Conservation (phyloP, 345 rosid species). For the Xanthoceras sorbifolium region DNA sequence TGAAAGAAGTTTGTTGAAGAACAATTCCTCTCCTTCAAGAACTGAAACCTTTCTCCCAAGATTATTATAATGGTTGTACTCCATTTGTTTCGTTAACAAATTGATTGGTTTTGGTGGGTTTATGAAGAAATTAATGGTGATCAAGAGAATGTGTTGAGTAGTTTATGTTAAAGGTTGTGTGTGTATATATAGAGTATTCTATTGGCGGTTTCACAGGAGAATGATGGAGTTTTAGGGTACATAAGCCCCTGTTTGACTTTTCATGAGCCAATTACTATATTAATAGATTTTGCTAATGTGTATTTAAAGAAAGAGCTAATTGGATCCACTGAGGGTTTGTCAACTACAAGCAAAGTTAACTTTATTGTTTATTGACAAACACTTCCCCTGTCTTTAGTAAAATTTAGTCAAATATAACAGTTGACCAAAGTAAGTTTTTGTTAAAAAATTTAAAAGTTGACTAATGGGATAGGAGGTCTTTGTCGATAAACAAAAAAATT, state of each 20-base stretch:
- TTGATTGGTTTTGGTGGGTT: not conserved
- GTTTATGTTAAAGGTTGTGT: slow-evolving; percentile 1
- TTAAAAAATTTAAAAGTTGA: no score
- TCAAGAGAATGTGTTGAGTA: not conserved
- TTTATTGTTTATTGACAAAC: no score
- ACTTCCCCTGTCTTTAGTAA: no score
- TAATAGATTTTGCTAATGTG: not conserved
- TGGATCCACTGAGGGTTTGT: no score
- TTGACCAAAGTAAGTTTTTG: no score
- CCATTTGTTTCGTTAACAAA: slow-evolving; percentile 30
- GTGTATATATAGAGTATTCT: not conserved
- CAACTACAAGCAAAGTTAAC: no score
- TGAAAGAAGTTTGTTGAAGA: slow-evolving; percentile 41
- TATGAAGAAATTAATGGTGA: slow-evolving; percentile 1
- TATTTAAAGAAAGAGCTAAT: not conserved
- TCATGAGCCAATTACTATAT: slow-evolving; percentile 15
- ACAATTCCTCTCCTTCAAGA: slow-evolving; percentile 38
- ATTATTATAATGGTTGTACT: slow-evolving; percentile 9
- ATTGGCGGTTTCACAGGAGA: slow-evolving; percentile 27
- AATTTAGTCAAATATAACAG: no score
- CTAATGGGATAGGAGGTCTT: no score
- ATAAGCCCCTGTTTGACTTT: slow-evolving; percentile 25
- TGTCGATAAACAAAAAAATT: no score
- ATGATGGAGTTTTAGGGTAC: slow-evolving; percentile 28
- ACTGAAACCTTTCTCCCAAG: slow-evolving; percentile 30